These are phyloP conservation scores for Trypanosoma avium DNA, from an alignment of 208 protist species.

Conservation along the genomic window DNA sequence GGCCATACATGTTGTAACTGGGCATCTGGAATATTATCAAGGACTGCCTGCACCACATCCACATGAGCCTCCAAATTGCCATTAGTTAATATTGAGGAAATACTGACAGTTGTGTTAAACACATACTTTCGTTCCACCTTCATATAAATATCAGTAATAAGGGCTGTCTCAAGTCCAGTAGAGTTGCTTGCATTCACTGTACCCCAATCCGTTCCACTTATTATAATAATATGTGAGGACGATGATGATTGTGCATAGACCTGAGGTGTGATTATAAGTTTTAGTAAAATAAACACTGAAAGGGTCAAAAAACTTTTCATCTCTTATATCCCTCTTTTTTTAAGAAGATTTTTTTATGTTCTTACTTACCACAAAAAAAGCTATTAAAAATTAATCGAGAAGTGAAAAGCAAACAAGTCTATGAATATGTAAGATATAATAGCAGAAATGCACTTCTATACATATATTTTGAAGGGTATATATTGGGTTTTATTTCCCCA, in stretches of 20 bases:
- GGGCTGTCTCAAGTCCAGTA: background rate
- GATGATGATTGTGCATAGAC: background rate
- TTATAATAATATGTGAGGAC: conserved; percentile 7
- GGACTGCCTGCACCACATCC: conserved; percentile 2
- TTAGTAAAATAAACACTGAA: background rate
- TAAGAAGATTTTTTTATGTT: too few species aligned
- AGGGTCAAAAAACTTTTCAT: background rate
- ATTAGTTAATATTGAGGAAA: background rate
- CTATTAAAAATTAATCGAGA: too few species aligned
- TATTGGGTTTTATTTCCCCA: too few species aligned
- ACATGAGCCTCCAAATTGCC: background rate
- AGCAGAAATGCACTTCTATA: too few species aligned
- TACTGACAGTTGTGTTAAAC: conserved; percentile 4
- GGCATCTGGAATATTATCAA: background rate
- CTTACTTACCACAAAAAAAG: too few species aligned
- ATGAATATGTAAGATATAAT: too few species aligned
- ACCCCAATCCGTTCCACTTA: conserved; percentile 7
- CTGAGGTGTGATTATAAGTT: background rate
- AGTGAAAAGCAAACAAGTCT: too few species aligned
- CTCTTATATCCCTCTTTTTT: too few species aligned
- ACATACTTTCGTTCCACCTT: conserved; percentile 6
- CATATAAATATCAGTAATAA: conserved; percentile 2
- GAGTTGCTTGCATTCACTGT: background rate
- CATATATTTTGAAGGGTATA: too few species aligned
- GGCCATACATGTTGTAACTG: conserved; percentile 13